Evolutionary conservation across 331 rosid species (phyloP).

Genomic region (Rhamnella rubrinervis): DNA sequence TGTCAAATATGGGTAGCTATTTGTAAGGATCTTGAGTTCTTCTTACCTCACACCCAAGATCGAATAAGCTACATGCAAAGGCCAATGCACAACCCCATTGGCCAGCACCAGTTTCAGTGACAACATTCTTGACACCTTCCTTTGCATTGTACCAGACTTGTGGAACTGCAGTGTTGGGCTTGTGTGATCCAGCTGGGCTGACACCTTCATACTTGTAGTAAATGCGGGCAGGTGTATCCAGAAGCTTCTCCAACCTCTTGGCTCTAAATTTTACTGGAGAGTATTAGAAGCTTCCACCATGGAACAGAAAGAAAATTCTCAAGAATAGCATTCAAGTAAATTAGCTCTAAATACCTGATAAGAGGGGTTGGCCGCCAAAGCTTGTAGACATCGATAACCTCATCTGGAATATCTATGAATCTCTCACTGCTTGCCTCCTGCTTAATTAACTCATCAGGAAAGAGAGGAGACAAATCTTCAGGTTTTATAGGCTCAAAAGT

Average conservation of each 20-base stretch:
- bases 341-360: constrained; percentile 51
- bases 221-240: constrained; percentile 84
- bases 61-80: constrained; percentile 88
- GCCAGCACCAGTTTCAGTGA: constrained; percentile 98
- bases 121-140: constrained; percentile 77
- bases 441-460: constrained; percentile 72
- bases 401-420: constrained; percentile 80
- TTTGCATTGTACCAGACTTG: constrained; percentile 89
- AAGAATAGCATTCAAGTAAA: not conserved
- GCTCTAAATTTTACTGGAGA: constrained; percentile 50
- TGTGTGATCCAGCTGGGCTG: constrained; percentile 97
- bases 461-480: constrained; percentile 76
- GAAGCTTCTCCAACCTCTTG: constrained; percentile 92
- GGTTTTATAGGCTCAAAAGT: constrained; percentile 69
- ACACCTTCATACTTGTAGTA: constrained; percentile 95
- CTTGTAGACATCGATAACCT: constrained; percentile 68
- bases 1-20: not conserved
- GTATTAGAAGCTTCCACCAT: constrained; percentile 23
- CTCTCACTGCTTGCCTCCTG: constrained; percentile 74
- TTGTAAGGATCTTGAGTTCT: not conserved
- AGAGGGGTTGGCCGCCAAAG: constrained; percentile 99
- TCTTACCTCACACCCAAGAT: constrained; percentile 79
- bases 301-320: constrained; percentile 6
- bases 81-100: constrained; percentile 98
- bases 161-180: constrained; percentile 91